Evolutionary conservation across 441 rosid genomes (phyloP).

Genomic region (Brassica balearica): DNA sequence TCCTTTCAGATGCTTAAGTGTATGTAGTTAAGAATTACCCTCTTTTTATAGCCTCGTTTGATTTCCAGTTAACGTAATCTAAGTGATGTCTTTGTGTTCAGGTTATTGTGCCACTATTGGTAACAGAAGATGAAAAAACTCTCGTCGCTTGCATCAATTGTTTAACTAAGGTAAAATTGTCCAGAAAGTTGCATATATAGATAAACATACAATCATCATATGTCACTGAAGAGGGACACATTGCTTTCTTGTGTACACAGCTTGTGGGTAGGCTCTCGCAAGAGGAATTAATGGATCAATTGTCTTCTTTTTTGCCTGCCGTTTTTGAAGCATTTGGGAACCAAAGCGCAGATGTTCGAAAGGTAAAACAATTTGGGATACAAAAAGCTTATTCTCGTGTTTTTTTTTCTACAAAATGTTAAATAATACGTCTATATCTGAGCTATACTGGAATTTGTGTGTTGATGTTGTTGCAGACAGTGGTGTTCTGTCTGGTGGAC

Average conservation of each 20-base stretch:
- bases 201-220: slow-evolving; percentile 8
- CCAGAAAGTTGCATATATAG: neutral
- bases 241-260: slow-evolving; percentile 51
- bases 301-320: slow-evolving; percentile 93
- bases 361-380: slow-evolving; percentile 55
- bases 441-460: slow-evolving; percentile 21
- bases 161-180: slow-evolving; percentile 78
- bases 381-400: no score
- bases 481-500: slow-evolving; percentile 98
- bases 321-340: slow-evolving; percentile 96
- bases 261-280: slow-evolving; percentile 91
- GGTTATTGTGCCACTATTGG: slow-evolving; percentile 91
- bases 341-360: slow-evolving; percentile 97
- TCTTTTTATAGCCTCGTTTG: slow-evolving; percentile 25
- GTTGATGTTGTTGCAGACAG: slow-evolving; percentile 63
- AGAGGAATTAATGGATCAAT: slow-evolving; percentile 81
- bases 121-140: slow-evolving; percentile 92
- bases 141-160: slow-evolving; percentile 92
- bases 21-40: slow-evolving; percentile 49
- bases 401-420: neutral
- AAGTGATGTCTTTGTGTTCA: slow-evolving; percentile 40
- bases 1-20: slow-evolving; percentile 95
- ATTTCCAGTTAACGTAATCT: neutral
- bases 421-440: neutral
- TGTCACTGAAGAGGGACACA: slow-evolving; percentile 13